These are phyloP conservation scores for Blastobotrys petasosporus DNA, from an alignment of 1,139 yeast genomes.

Conservation along the genomic window DNA sequence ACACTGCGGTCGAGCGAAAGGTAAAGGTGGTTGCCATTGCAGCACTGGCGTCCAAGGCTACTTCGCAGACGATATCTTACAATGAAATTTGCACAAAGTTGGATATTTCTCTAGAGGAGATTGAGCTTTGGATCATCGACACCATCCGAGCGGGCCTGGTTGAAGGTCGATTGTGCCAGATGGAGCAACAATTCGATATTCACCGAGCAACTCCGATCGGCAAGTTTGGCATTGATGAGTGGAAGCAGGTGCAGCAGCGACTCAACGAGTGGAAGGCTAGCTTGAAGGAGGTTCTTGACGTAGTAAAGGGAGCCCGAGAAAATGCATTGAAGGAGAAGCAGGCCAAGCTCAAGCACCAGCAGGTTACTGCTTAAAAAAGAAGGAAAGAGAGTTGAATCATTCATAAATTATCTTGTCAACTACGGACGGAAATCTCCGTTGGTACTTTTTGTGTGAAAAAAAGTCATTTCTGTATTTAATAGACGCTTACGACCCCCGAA, in stretches of 20 bases:
- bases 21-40: constrained; percentile 28
- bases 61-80: constrained; percentile 30
- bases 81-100: constrained; percentile 32
- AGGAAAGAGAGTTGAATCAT: no score
- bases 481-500: not conserved
- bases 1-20: constrained; percentile 26
- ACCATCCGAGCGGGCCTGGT: constrained; percentile 40
- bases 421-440: no score
- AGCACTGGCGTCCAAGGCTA: constrained; percentile 22
- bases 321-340: constrained; percentile 27
- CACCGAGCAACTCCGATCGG: constrained; percentile 38
- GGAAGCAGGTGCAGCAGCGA: constrained; percentile 35
- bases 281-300: constrained; percentile 33
- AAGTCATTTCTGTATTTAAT: no score
- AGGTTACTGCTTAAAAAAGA: not conserved
- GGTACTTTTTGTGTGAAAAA: no score
- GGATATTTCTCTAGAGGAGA: constrained; percentile 32
- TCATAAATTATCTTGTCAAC: no score
- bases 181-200: constrained; percentile 33
- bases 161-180: constrained; percentile 41
- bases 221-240: constrained; percentile 35
- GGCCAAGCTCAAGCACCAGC: constrained; percentile 11
- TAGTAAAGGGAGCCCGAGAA: constrained; percentile 31
- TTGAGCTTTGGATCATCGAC: constrained; percentile 40
- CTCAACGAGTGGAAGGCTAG: constrained; percentile 36